A percentile compares a stretch with the other conserved stretches of the same genome.
Evolutionary conservation across 768 basidiomycete species (phyloP).

Genomic region (Rhizopogon sp.): DNA sequence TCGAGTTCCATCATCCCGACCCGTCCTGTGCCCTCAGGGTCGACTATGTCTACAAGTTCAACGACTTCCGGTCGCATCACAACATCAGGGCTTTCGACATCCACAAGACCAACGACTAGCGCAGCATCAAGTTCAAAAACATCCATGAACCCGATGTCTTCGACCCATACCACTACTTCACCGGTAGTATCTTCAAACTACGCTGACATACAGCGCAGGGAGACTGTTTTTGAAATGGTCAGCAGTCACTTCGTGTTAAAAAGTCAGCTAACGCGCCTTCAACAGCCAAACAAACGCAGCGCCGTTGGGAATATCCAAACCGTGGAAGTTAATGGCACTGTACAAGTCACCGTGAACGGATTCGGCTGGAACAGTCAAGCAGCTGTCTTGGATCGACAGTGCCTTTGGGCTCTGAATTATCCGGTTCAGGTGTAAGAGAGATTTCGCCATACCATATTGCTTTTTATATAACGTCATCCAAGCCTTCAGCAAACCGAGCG

Average conservation of each 20-base stretch:
- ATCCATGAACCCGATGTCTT: neutral
- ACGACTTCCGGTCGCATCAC: neutral
- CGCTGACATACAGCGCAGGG: neutral
- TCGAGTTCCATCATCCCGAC: neutral
- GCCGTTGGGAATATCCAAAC: conserved; percentile 19
- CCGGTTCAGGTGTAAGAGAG: conserved; percentile 58
- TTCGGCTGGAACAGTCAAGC: conserved; percentile 28
- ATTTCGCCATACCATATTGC: neutral
- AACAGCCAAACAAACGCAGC: conserved; percentile 4
- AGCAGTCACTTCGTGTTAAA: neutral
- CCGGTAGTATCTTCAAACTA: neutral
- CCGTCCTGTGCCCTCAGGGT: neutral
- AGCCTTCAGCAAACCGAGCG: conserved; percentile 71
- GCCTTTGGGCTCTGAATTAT: conserved; percentile 63
- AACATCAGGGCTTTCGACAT: neutral
- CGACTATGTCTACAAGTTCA: neutral
- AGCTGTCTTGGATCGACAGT: conserved; percentile 38
- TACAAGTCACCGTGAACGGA: conserved; percentile 28
- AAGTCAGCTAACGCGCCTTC: neutral
- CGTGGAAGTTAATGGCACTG: conserved; percentile 18
- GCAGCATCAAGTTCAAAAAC: neutral
- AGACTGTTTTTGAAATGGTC: neutral
- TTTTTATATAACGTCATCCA: neutral
- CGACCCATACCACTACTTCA: neutral
- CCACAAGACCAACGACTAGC: neutral